Percentiles rank a stretch among this genome's conserved stretches.
Evolutionary conservation across 441 rosid species (phyloP).

Genomic region (Pelargonium australe): DNA sequence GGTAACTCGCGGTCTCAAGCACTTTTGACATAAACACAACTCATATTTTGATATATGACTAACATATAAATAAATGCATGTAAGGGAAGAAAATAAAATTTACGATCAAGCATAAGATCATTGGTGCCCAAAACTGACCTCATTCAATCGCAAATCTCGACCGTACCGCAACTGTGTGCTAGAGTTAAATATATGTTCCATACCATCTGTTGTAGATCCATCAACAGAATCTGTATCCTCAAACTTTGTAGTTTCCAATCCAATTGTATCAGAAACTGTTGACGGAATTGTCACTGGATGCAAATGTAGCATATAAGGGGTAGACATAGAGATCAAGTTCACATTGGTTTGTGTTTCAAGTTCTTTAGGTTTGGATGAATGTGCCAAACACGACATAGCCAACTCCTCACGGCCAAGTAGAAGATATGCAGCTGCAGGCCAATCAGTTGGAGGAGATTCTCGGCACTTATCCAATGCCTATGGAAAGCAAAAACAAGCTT

Average conservation of each 20-base stretch:
- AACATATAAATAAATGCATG: not conserved
- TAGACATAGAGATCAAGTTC: slow-evolving; percentile 70
- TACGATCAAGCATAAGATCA: slow-evolving; percentile 11
- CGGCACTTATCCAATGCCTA: slow-evolving; percentile 92
- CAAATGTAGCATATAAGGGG: slow-evolving; percentile 95
- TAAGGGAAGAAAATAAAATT: slow-evolving; percentile 8
- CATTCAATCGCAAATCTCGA: slow-evolving; percentile 90
- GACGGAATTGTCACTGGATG: slow-evolving; percentile 93
- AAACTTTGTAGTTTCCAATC: slow-evolving; percentile 59
- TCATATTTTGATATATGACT: not conserved
- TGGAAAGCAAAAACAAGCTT: slow-evolving; percentile 23
- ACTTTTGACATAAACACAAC: not conserved
- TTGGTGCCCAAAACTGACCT: slow-evolving; percentile 42
- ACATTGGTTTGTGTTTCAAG: slow-evolving; percentile 51
- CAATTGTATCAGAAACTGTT: slow-evolving; percentile 58
- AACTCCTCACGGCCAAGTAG: slow-evolving; percentile 96
- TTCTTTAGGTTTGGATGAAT: slow-evolving; percentile 49
- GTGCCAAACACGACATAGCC: slow-evolving; percentile 58
- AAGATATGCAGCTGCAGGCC: slow-evolving; percentile 94
- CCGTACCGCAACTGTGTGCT: slow-evolving; percentile 85
- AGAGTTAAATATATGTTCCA: slow-evolving; percentile 96
- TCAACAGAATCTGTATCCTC: slow-evolving; percentile 78
- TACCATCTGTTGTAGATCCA: slow-evolving; percentile 82
- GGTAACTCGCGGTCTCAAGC: slow-evolving; percentile 4
- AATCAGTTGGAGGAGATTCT: slow-evolving; percentile 89